A percentile compares a stretch with the other conserved stretches of the same genome.
These are phyloP conservation scores for Leccinum subtestaceum DNA, from an alignment of 768 basidiomycete species.

Conservation along the genomic window DNA sequence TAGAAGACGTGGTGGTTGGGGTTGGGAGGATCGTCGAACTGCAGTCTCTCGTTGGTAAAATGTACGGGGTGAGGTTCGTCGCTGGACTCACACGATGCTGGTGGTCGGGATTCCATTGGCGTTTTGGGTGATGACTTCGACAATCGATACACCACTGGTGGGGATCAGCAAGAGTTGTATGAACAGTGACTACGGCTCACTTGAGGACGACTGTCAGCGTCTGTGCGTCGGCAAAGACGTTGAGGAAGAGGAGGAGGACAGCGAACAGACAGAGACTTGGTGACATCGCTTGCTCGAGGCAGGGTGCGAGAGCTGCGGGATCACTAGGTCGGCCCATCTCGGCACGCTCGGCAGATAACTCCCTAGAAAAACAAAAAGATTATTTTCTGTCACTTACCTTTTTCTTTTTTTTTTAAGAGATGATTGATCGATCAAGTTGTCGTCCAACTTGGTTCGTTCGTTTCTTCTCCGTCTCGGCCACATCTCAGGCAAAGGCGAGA, in stretches of 20 bases:
- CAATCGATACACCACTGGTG: conserved; percentile 50
- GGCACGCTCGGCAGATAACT: conserved; percentile 26
- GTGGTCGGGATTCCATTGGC: conserved; percentile 41
- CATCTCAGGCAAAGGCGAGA: conserved; percentile 42
- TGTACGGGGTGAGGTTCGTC: not conserved
- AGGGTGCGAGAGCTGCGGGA: not conserved
- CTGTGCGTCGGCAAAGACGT: conserved; percentile 38
- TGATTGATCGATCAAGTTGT: conserved; percentile 33
- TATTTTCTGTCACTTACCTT: not conserved
- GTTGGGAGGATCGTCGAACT: conserved; percentile 18
- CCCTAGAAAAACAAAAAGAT: not conserved
- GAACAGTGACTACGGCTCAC: conserved; percentile 36
- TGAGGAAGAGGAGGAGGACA: conserved; percentile 17
- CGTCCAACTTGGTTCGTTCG: conserved; percentile 13
- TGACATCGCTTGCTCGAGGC: conserved; percentile 18
- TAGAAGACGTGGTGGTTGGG: conserved; percentile 1
- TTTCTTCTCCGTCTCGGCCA: conserved; percentile 38
- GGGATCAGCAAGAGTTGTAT: conserved; percentile 13
- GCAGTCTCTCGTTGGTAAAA: conserved; percentile 8
- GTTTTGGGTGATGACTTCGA: conserved; percentile 46
- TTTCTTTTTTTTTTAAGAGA: conserved; percentile 2
- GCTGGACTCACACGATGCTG: conserved; percentile 38
- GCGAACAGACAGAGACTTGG: conserved; percentile 7
- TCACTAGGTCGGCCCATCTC: not conserved
- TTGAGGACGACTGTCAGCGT: conserved; percentile 44